Base-by-base conservation (phyloP, 768 basidiomycete genomes). In the Tricholoma saponaceum region DNA sequence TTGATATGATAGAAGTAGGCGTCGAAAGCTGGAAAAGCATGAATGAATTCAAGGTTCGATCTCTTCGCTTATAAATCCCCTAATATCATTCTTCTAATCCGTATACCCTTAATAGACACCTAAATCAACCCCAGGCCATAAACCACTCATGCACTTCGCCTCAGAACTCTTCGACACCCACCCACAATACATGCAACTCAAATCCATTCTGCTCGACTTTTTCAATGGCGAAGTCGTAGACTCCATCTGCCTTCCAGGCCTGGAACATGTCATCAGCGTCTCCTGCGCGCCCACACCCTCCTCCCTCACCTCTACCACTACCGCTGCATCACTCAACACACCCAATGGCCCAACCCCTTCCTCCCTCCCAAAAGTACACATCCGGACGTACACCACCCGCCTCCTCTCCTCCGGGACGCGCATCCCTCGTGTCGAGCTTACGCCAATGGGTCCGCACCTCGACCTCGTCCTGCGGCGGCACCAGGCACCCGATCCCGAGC, bases 1-100 rank as follows among this genome's bases (percentile, higher is more conserved):
- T 98, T 66, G 97, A 99, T 71, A 96, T 98, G 92, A 83, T 93
- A 57, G 97, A 98, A 74, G 74, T 97, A 8, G 95, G 96, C 0
- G 86, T 98, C 25, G 91, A 94, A 54, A 81, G 76, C 44, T 94
- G 86, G 67, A 79, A 83, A 52, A 79, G 83, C 61, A 95, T 98
- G 89, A 65, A 79, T 13, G 84, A 85, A 33, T 88, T 96, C 77
- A 92, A 93, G 79, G 97, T 90, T 70, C 56, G 83, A 73, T 30
- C 37, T 56, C 41, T 13, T 37, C n/a, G 28, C 30, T 16, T 3
- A 26, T 25, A 28, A 35, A 35, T 16, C 51, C 32, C 47, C 28
- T 22, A 51, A 20, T 32, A 28, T 13, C 18, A n/a, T 16, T 39
- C 12, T 10, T 5, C 20, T 13, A 41, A 50, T 3, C 26, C 49